Conservation (phyloP, 2,329 filamentous ascomycete genomes). For the Lomentospora prolificans region DNA sequence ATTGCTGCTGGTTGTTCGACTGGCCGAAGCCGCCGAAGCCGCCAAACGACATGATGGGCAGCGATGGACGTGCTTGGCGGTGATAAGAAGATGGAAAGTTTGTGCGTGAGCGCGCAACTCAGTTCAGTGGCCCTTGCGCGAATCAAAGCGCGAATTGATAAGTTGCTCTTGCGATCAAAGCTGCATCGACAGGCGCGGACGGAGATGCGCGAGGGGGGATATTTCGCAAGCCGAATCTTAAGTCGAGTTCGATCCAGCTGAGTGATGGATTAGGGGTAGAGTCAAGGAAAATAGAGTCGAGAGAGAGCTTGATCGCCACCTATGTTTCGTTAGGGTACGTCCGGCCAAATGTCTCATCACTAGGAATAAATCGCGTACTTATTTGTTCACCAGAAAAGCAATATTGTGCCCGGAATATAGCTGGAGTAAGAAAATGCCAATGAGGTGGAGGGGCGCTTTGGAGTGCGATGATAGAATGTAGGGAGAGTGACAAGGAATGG, state of each 20-base stretch:
- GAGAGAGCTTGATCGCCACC: too few relatives aligned
- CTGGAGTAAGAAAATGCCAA: background rate
- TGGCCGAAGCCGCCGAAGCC: slow-evolving; percentile 35
- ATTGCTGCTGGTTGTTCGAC: slow-evolving; percentile 35
- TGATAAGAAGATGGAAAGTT: background rate
- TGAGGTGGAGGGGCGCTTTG: background rate
- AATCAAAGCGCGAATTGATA: background rate
- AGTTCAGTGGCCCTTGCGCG: background rate
- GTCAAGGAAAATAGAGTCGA: background rate
- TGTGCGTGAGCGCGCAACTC: background rate
- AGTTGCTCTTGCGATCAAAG: background rate
- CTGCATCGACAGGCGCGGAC: background rate
- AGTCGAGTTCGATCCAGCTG: background rate
- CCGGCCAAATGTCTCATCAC: too few relatives aligned
- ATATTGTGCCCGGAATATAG: too few relatives aligned
- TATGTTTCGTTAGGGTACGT: too few relatives aligned
- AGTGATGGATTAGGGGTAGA: background rate
- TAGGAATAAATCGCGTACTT: too few relatives aligned
- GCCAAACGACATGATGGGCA: slow-evolving; percentile 39
- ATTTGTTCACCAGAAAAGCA: too few relatives aligned
- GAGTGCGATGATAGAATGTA: background rate
- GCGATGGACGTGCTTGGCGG: background rate
- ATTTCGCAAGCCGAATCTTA: background rate
- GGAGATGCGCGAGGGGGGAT: too few relatives aligned
- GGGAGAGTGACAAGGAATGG: background rate